Evolutionary conservation across 2,329 filamentous ascomycete genomes (phyloP), one percentile per base, ranked within the genome.

Genomic region (Sordariomycetes sp.): DNA sequence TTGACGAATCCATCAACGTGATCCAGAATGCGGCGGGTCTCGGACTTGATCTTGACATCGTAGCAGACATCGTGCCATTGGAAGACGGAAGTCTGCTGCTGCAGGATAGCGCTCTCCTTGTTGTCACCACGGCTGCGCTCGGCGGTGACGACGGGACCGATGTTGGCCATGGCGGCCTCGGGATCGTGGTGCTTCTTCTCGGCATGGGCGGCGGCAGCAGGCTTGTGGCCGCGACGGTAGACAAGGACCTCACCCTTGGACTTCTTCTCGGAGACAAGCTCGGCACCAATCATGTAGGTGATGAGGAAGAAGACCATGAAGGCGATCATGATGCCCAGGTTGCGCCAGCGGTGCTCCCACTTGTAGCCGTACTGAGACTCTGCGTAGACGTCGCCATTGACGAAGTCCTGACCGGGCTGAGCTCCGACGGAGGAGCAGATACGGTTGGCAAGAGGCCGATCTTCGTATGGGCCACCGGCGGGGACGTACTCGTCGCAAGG

Each of bases 1-100:
- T 90, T 88, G 42, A 94, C 85, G 82, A 84, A 94, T 20, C 86
- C 86, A 47, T 90, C 82, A 6, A 93, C 82, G 38, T 88, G 67
- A 44, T 93, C 79, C 25, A 94, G 64, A 46, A 94, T 80, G 15
- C 80, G 74, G 8, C 85, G 70, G 1, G 67, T 61, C 44, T 87
- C 75, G 7, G 66, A 67, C 61, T 88, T 90, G 55, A 92, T 85
- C 51, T 82, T 79, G 54, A 75, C 62, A 32, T 75, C 66, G 43
- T 70, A 93, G 57, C 79, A 85, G 1, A 92, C 78, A 42, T 87
- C 69, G 42, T 77, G 71, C 86, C 85, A 93, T 49, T 85, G 81
- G 61, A 90, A 90, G 35, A 86, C 74, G 26, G 48, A 49, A 12
- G 32, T 28, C 45, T 84, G 78, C 44, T 48, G 42, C 44, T 61